Percentiles rank a stretch among this genome's conserved stretches.
Evolutionary conservation across 108 stramenopile species (phyloP).

Genomic region (Conticribra weissflogii): DNA sequence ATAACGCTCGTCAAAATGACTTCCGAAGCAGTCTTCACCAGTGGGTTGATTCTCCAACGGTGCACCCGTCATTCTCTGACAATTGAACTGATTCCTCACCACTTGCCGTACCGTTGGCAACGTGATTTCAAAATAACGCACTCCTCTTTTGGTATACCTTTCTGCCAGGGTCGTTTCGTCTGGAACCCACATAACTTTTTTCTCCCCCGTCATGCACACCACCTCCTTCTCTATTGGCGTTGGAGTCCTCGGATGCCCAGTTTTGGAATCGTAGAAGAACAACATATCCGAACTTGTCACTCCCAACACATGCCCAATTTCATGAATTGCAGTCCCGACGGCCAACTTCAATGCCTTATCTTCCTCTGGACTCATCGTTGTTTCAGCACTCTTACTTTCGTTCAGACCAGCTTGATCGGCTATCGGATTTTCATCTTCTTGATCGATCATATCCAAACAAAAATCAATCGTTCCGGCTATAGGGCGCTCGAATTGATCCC

Average conservation of each 20-base stretch:
- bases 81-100: constrained; percentile 37
- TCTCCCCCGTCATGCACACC: not conserved
- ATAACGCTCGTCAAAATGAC: constrained; percentile 26
- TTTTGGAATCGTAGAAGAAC: constrained; percentile 12
- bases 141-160: not conserved
- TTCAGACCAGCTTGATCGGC: not conserved
- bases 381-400: not conserved
- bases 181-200: constrained; percentile 3
- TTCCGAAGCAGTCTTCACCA: constrained; percentile 23
- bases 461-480: constrained; percentile 38
- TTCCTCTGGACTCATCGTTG: not conserved
- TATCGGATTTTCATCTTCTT: not conserved
- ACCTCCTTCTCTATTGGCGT: constrained; percentile 6
- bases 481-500: constrained; percentile 38
- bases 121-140: not conserved
- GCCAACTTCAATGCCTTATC: constrained; percentile 2
- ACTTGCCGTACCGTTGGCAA: constrained; percentile 12
- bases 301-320: constrained; percentile 32
- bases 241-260: constrained; percentile 20
- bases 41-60: constrained; percentile 25
- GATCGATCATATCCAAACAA: constrained; percentile 20
- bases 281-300: constrained; percentile 9
- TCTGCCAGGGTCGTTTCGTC: constrained; percentile 5
- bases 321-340: constrained; percentile 12
- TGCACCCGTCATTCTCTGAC: constrained; percentile 17